phyloP scores from a whole-genome alignment of 176 grass and related monocot species.

The Urochloa ruziziensis region DNA sequence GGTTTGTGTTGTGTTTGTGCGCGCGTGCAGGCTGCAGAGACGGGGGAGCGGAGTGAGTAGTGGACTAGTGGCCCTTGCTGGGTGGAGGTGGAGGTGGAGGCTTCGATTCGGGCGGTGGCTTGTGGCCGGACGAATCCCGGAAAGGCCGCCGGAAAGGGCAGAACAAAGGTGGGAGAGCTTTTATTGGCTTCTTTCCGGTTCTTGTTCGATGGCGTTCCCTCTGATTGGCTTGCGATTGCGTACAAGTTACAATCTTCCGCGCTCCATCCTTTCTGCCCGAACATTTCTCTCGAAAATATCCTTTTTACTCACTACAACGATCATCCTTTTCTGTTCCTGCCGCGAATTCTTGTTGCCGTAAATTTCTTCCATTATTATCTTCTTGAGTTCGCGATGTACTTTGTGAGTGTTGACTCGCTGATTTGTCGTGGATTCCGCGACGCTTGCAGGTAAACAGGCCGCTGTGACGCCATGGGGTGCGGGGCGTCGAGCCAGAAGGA shows the following conservation, averaged over 20 bases:
- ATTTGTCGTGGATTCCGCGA: background rate
- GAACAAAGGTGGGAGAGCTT: conserved; percentile 47
- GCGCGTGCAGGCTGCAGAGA: conserved; percentile 1
- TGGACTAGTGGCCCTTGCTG: background rate
- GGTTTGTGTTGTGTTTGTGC: background rate
- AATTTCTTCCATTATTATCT: background rate
- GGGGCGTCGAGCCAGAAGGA: conserved; percentile 56
- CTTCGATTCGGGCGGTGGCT: conserved; percentile 23
- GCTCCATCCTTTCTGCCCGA: background rate
- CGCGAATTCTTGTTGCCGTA: background rate
- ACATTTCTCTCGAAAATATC: background rate
- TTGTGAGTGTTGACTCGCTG: background rate
- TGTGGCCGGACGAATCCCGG: conserved; percentile 17
- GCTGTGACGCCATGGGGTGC: conserved; percentile 61
- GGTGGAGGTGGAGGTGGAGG: background rate
- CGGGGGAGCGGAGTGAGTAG: background rate
- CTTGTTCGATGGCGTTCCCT: conserved; percentile 18
- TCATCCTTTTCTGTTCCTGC: background rate
- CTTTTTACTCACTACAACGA: background rate
- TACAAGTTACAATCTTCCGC: background rate
- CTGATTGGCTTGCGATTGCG: background rate
- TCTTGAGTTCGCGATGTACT: background rate
- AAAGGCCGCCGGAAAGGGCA: conserved; percentile 18
- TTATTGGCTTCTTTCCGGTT: background rate
- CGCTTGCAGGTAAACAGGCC: conserved; percentile 13